phyloP scores from a whole-genome alignment of 768 basidiomycete species.

The Pleurotus cornucopiae region DNA sequence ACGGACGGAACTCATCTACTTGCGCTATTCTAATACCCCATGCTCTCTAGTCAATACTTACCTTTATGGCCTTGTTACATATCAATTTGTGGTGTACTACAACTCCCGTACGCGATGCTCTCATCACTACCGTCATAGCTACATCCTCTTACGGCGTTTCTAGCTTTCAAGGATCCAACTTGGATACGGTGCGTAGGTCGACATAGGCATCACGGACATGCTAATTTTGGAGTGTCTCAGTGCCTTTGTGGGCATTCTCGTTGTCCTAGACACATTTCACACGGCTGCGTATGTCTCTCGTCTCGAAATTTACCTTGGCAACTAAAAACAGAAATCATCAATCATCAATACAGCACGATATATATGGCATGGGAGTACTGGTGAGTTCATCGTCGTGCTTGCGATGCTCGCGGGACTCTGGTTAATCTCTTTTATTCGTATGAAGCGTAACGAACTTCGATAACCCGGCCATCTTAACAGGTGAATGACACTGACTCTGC shows the following conservation, averaged over 20 bases:
- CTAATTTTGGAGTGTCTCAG: not conserved
- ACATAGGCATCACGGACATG: not conserved
- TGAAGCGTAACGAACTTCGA: constrained; percentile 17
- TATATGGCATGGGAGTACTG: constrained; percentile 14
- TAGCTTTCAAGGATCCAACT: constrained; percentile 8
- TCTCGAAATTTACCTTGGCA: too few species aligned
- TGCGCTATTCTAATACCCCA: not conserved
- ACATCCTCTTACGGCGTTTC: not conserved
- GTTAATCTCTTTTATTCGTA: not conserved
- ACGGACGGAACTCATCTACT: not conserved
- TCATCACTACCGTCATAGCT: not conserved
- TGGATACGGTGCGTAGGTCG: constrained; percentile 7
- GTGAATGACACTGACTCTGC: constrained; percentile 4
- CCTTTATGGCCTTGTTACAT: constrained; percentile 14
- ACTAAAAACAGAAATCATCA: not conserved
- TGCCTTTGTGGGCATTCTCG: constrained; percentile 1
- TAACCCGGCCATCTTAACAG: constrained; percentile 12
- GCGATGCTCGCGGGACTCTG: not conserved
- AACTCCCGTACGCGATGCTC: constrained; percentile 5
- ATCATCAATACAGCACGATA: constrained; percentile 8
- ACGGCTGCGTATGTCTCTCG: constrained; percentile 4
- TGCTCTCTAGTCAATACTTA: constrained; percentile 13
- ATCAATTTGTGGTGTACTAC: constrained; percentile 13
- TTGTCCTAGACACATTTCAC: constrained; percentile 10
- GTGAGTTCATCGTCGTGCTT: not conserved